Evolutionary conservation across 805 yeast species (phyloP), one percentile per base, ranked within the genome.

Genomic region (Wickerhamiella spandovensis): DNA sequence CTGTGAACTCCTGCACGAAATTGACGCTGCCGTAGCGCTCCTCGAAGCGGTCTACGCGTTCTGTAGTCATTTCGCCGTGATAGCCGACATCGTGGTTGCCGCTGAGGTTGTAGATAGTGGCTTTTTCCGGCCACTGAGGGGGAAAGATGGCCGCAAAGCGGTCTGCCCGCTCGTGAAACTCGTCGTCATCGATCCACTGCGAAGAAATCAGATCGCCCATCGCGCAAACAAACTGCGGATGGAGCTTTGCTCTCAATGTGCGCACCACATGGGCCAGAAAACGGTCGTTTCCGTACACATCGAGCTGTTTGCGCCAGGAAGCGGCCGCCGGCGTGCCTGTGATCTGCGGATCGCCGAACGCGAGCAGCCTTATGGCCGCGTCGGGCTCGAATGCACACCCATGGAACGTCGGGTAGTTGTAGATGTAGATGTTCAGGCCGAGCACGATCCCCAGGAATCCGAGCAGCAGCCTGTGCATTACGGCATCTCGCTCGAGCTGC

Each of bases 1-100:
- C 80, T 37, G 68, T 64, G 54, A 79, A 78, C 58, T 82, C 81
- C 3, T 48, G 56, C 68, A 85, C 86, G 62, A 72, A 90, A 65
- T 90, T 90, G 59, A 87, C 86, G 58, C 79, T 77, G 32, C 98
- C 98, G 67, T 84, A 92, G 25, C 83, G 68, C 39, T 69, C 68
- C 49, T 72, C 73, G 68, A 79, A 92, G 56, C 98, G 72, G 1
- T 85, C 77, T 79, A 87, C 78, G 60, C 94, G 95, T 60, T 86
- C 96, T 70, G 81, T 79, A 0, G 95, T 88, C 41, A 94, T 86
- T 65, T 92, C 98, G 0, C 97, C 97, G 46, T 84, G 77, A 63
- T 92, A 90, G 0, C 98, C 98, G 46, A 90, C 80, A 64, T 92
- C 98, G 64, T 92, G 98, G 64, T 92, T 92, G 1, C 98, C 98